Evolutionary conservation across 495 filamentous ascomycete species (phyloP).

Genomic region (Annulohypoxylon moriforme): DNA sequence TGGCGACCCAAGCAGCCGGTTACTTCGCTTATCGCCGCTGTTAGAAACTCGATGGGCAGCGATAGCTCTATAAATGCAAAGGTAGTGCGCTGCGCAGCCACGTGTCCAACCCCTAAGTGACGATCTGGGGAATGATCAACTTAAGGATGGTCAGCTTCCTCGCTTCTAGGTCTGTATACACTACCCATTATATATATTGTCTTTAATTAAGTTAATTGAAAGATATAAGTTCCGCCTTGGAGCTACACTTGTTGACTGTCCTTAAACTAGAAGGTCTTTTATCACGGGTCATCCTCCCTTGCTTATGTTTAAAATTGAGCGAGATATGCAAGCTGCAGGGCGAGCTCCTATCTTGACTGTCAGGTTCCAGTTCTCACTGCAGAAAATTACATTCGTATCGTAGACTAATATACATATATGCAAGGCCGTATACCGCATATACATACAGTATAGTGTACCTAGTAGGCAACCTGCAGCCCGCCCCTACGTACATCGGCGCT

Average conservation of each 20-base stretch:
- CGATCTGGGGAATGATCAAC: background rate
- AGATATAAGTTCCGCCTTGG: background rate
- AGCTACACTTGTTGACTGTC: background rate
- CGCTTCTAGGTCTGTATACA: background rate
- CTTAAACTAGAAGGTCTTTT: background rate
- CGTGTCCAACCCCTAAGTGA: conserved; percentile 8
- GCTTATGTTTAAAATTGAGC: background rate
- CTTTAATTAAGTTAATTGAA: too few relatives aligned
- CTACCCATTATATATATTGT: too few relatives aligned
- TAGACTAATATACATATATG: background rate
- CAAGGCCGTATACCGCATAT: conserved; percentile 16
- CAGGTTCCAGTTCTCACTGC: conserved; percentile 13
- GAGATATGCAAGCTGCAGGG: conserved; percentile 12
- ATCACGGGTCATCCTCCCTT: background rate
- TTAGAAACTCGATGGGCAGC: background rate
- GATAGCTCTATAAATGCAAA: background rate
- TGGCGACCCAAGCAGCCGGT: conserved; percentile 13
- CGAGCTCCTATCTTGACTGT: conserved; percentile 5
- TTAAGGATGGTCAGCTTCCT: background rate
- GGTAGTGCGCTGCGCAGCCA: conserved; percentile 3
- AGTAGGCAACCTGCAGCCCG: conserved; percentile 26
- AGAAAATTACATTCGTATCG: conserved; percentile 17
- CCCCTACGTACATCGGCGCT: conserved; percentile 37
- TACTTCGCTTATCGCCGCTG: background rate
- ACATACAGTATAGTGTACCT: conserved; percentile 11